Percentiles rank a stretch among this genome's conserved stretches.
Evolutionary conservation across 768 basidiomycete species (phyloP).

Genomic region (Agaricus blazei): DNA sequence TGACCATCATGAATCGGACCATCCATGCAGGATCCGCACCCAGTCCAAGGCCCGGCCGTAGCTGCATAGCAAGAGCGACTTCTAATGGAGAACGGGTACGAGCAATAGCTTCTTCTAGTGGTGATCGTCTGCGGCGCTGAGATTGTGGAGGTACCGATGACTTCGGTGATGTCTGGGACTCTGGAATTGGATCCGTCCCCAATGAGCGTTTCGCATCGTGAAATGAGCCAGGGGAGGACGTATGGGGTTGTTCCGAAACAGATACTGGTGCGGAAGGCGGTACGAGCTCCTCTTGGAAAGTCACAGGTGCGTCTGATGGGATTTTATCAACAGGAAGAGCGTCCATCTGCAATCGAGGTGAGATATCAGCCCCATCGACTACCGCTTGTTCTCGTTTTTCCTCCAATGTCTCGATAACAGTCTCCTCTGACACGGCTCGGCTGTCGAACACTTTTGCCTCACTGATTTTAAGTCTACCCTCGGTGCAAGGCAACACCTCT

Average conservation of each 20-base stretch:
- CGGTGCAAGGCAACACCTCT: background rate
- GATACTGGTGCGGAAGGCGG: background rate
- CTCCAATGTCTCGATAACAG: background rate
- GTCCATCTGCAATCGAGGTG: background rate
- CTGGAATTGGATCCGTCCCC: background rate
- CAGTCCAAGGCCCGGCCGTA: conserved; percentile 63
- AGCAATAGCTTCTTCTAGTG: conserved; percentile 5
- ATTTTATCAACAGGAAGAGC: background rate
- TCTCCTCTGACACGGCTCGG: background rate
- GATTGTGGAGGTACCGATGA: background rate
- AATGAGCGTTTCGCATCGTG: conserved; percentile 13
- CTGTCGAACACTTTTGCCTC: background rate
- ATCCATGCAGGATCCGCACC: conserved; percentile 77
- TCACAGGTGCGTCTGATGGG: background rate
- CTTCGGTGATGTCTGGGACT: background rate
- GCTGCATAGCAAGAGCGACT: conserved; percentile 73
- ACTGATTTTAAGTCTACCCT: background rate
- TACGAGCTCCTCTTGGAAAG: background rate
- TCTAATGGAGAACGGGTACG: conserved; percentile 44
- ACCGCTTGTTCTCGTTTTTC: background rate
- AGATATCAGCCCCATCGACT: background rate
- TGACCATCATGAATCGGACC: conserved; percentile 72
- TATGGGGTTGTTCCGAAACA: conserved; percentile 10
- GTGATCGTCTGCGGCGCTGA: conserved; percentile 4
- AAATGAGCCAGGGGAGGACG: conserved; percentile 25